These are phyloP conservation scores for Lasiosphaeria ovina DNA, from an alignment of 495 filamentous ascomycete genomes.

Conservation along the genomic window DNA sequence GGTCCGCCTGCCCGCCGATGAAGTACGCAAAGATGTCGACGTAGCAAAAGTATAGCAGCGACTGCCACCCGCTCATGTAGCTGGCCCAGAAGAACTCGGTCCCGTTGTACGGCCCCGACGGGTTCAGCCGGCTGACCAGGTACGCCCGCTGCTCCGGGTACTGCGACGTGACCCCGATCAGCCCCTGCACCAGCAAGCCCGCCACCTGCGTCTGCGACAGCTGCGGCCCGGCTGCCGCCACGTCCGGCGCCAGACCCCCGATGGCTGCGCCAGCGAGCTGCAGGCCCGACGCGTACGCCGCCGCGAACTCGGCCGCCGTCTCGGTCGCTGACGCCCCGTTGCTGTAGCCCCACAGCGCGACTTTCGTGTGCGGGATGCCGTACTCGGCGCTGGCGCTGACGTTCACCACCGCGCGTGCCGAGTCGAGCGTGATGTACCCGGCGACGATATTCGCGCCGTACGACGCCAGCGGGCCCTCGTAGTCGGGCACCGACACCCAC, in stretches of 20 bases:
- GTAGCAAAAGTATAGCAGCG: constrained; percentile 26
- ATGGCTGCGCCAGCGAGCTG: constrained; percentile 50
- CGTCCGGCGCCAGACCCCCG: constrained; percentile 44
- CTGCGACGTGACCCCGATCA: constrained; percentile 29
- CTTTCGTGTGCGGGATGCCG: no score
- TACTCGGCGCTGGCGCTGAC: constrained; percentile 9
- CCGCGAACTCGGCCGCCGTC: constrained; percentile 53
- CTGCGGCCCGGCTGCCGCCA: constrained; percentile 25
- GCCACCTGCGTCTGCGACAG: constrained; percentile 23
- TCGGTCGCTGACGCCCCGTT: constrained; percentile 55
- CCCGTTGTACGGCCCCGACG: constrained; percentile 21
- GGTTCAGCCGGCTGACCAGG: constrained; percentile 25
- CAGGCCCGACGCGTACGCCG: constrained; percentile 55
- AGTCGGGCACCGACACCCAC: constrained; percentile 50
- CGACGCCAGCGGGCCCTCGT: constrained; percentile 43
- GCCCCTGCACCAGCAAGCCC: constrained; percentile 23
- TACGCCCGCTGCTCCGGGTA: constrained; percentile 27
- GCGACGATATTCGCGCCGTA: constrained; percentile 37
- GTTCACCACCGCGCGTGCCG: constrained; percentile 41
- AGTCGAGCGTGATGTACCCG: constrained; percentile 49
- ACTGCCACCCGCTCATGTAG: constrained; percentile 26
- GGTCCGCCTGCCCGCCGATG: constrained; percentile 30
- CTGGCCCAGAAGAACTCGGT: constrained; percentile 33
- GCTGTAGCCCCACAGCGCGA: constrained; percentile 56
- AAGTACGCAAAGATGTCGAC: constrained; percentile 45